Conservation (phyloP, 2,329 filamentous ascomycete genomes). For the Hypoxylon rubiginosum region DNA sequence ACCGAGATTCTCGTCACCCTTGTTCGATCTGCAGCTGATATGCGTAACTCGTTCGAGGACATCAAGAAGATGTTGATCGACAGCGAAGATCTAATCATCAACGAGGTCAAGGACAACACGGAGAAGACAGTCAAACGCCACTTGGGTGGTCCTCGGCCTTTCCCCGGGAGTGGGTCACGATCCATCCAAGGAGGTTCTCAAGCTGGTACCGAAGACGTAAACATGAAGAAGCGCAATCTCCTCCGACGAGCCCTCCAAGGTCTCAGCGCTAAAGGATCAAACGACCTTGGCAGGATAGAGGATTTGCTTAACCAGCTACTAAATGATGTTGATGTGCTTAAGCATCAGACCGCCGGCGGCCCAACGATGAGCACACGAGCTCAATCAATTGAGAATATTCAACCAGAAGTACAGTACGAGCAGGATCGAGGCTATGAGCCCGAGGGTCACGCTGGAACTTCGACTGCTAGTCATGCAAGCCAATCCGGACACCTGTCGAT, state of each 20-base stretch:
- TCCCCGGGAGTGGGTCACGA: constrained; percentile 75
- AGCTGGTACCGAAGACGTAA: constrained; percentile 68
- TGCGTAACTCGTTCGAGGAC: constrained; percentile 96
- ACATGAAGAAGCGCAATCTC: constrained; percentile 90
- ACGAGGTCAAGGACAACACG: constrained; percentile 87
- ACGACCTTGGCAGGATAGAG: constrained; percentile 89
- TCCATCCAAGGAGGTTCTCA: constrained; percentile 70
- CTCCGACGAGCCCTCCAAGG: constrained; percentile 95
- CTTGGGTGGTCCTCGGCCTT: constrained; percentile 87
- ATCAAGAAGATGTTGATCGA: constrained; percentile 93
- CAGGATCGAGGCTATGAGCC: constrained; percentile 84
- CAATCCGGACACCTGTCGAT: constrained; percentile 83
- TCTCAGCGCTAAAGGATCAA: constrained; percentile 86
- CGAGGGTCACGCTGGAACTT: constrained; percentile 82
- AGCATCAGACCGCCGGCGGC: constrained; percentile 67
- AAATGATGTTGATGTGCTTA: constrained; percentile 88
- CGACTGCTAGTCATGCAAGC: constrained; percentile 77
- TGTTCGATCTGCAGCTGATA: constrained; percentile 93
- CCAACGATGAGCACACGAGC: constrained; percentile 63
- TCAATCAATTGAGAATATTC: constrained; percentile 77
- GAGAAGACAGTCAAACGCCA: constrained; percentile 86
- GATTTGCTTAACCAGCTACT: constrained; percentile 93
- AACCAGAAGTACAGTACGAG: constrained; percentile 73
- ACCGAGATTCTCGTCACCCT: constrained; percentile 96
- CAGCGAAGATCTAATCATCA: constrained; percentile 90